phyloP scores from a whole-genome alignment of 2,329 filamentous ascomycete species.

The Fusarium sp. region DNA sequence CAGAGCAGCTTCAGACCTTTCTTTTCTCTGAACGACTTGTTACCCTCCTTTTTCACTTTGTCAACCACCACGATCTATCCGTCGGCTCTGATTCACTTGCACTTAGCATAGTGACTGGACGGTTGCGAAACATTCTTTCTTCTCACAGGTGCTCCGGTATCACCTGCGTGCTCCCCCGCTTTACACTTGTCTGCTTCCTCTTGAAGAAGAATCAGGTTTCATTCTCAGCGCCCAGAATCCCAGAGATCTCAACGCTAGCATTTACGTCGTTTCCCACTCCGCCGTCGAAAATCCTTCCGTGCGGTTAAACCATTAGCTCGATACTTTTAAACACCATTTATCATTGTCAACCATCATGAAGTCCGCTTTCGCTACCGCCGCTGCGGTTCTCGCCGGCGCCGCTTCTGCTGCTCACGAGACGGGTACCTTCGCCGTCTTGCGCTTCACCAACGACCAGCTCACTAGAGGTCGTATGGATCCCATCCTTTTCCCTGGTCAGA shows the following conservation, averaged over 20 bases:
- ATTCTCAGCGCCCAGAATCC: constrained; percentile 39
- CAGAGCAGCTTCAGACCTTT: constrained; percentile 31
- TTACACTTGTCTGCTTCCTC: constrained; percentile 21
- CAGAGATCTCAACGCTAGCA: constrained; percentile 32
- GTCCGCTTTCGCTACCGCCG: constrained; percentile 42
- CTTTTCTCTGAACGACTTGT: constrained; percentile 40
- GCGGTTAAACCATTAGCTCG: not conserved
- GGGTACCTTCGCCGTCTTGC: constrained; percentile 74
- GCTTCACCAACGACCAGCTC: constrained; percentile 73
- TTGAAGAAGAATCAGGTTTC: constrained; percentile 23
- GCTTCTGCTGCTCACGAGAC: constrained; percentile 53
- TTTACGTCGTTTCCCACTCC: constrained; percentile 1
- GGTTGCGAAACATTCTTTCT: constrained; percentile 42
- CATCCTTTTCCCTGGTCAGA: constrained; percentile 69
- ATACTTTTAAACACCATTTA: constrained; percentile 6
- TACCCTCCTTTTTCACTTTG: constrained; percentile 43
- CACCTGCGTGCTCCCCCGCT: constrained; percentile 37
- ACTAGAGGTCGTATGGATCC: constrained; percentile 73
- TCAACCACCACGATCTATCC: constrained; percentile 32
- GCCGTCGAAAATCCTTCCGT: not conserved
- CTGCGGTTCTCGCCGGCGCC: constrained; percentile 53
- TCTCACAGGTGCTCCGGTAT: constrained; percentile 49
- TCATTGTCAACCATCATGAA: constrained; percentile 48
- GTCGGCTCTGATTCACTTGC: constrained; percentile 32
- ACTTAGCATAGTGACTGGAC: constrained; percentile 14